Evolutionary conservation across 306 rosid genomes (phyloP), one percentile per base, ranked within the genome.

Genomic region (Acacia crassicarpa): DNA sequence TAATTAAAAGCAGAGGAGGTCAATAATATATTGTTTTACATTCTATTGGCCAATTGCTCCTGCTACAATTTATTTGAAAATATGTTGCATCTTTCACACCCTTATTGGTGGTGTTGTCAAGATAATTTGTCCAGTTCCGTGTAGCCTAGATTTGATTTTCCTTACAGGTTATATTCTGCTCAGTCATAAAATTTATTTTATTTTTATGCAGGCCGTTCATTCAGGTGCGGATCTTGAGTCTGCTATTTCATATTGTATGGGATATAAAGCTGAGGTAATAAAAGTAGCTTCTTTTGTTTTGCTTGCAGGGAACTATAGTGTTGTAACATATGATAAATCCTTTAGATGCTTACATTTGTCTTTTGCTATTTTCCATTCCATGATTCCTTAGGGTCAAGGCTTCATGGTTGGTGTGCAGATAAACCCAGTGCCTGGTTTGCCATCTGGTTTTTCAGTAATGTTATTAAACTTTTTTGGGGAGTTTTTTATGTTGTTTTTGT

Each of bases 221-320:
- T 95, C 98, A n/a, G 98, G 98, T 79, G 98, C 97, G 54, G 98
- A 93, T 90, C 96, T 95, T 58, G 98, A 93, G 70, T 93, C 98
- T 80, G 92, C 99, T 65, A 87, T 93, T 83, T 8, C 88, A 84
- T 89, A 95, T 87, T 93, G 97, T 81, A 86, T 87, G 91, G 99
- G 99, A 77, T 95, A 95, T 87, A 89, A 85, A 89, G 38, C 97
- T 74, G 86, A 95, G 99, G 99, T 95, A 90, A 84, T 74, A 23
- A 72, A 48, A 71, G 30, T 67, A 32, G 82, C 78, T 67, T 61
- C 65, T 81, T 54, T 54, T 81, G 46, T 70, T 80, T n/a, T 72
- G 65, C 35, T n/a, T 72, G 65, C 35, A 35, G 74, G 51, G 74
- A n/a, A 79, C 23, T 67, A 48, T 48, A 59, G 38, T 75, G 54